These are phyloP conservation scores for Colletotrichum sp. DNA, from an alignment of 2,329 filamentous ascomycete species.

Conservation along the genomic window DNA sequence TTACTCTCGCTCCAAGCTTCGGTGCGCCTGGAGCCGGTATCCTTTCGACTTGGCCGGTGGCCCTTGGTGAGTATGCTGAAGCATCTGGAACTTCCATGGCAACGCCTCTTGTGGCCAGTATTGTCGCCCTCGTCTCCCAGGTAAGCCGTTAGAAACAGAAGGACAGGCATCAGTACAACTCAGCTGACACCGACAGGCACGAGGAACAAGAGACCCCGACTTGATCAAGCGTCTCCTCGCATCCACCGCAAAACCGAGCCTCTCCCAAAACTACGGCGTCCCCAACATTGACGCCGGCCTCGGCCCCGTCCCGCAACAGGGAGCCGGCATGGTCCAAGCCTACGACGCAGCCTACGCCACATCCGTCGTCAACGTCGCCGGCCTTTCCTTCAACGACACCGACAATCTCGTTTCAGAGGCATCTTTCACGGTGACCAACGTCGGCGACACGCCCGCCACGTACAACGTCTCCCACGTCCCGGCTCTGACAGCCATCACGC, in stretches of 20 bases:
- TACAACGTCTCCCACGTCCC: slow-evolving; percentile 57
- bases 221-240: slow-evolving; percentile 55
- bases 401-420: slow-evolving; percentile 54
- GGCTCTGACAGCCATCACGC: slow-evolving; percentile 43
- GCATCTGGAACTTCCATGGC: slow-evolving; percentile 67
- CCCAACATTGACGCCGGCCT: not conserved
- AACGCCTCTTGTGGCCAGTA: slow-evolving; percentile 59
- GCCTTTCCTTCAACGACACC: slow-evolving; percentile 68
- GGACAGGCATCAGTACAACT: not conserved
- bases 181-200: slow-evolving; percentile 20
- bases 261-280: slow-evolving; percentile 19
- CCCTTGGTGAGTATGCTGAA: slow-evolving; percentile 54
- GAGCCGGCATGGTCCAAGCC: slow-evolving; percentile 64
- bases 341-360: slow-evolving; percentile 62
- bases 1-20: slow-evolving; percentile 61
- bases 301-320: slow-evolving; percentile 64
- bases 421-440: slow-evolving; percentile 62
- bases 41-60: slow-evolving; percentile 59
- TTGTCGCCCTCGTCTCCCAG: slow-evolving; percentile 58
- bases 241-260: slow-evolving; percentile 51
- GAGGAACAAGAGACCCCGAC: slow-evolving; percentile 52
- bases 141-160: slow-evolving; percentile 24
- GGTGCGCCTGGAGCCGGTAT: slow-evolving; percentile 62
- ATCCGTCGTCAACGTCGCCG: slow-evolving; percentile 57
- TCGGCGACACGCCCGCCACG: slow-evolving; percentile 48